These are phyloP conservation scores for Lepidium africanum DNA, from an alignment of 345 rosid species.

Conservation along the genomic window DNA sequence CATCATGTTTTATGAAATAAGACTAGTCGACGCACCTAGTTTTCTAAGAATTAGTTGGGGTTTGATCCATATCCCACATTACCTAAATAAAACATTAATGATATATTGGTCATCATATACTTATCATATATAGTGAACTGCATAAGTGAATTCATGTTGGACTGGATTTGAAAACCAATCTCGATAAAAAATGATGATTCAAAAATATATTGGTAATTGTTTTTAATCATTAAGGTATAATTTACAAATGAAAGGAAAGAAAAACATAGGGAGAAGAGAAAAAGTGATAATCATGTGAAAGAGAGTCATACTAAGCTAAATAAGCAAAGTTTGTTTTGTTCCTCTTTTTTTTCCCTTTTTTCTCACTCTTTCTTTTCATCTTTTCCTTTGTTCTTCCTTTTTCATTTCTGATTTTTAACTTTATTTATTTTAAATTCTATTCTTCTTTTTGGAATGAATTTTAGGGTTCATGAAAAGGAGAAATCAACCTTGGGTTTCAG, in stretches of 20 bases:
- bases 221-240: slow-evolving; percentile 25
- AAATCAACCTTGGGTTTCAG: slow-evolving; percentile 31
- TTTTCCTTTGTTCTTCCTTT: slow-evolving; percentile 25
- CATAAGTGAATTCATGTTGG: not conserved
- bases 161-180: not conserved
- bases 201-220: not conserved
- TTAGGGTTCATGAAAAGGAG: slow-evolving; percentile 31
- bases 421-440: not conserved
- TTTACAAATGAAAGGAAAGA: slow-evolving; percentile 9
- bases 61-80: no score
- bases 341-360: slow-evolving; percentile 17
- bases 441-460: slow-evolving; percentile 31
- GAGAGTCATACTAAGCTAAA: slow-evolving; percentile 20
- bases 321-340: slow-evolving; percentile 26
- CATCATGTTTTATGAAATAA: no score
- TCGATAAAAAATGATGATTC: not conserved
- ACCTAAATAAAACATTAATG: no score
- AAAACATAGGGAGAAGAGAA: slow-evolving; percentile 23
- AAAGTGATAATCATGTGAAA: slow-evolving; percentile 28
- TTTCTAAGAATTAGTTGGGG: no score
- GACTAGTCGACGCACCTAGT: no score
- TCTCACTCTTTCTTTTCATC: slow-evolving; percentile 17
- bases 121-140: not conserved
- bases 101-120: no score
- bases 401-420: not conserved